A percentile compares a stretch with the other conserved stretches of the same genome.
phyloP scores from a whole-genome alignment of 192 early-diverging fungal genomes.

The Podila epicladia region DNA sequence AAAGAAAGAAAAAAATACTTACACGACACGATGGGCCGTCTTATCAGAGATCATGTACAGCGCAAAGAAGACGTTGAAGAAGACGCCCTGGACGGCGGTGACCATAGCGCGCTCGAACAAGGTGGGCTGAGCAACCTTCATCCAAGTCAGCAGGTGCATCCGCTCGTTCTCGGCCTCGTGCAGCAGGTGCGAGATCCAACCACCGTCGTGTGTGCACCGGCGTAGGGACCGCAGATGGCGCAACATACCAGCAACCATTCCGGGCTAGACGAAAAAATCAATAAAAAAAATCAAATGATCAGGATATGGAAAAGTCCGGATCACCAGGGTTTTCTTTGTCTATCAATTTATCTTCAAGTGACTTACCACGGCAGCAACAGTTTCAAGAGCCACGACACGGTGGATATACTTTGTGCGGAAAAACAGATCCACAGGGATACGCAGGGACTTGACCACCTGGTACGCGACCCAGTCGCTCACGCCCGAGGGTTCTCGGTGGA shows the following conservation, averaged over 20 bases:
- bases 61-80: conserved; percentile 91
- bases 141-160: conserved; percentile 82
- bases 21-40: conserved; percentile 85
- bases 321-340: not conserved
- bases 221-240: conserved; percentile 84
- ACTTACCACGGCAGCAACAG: conserved; percentile 67
- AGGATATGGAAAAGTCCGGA: conserved; percentile 9
- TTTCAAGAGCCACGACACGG: conserved; percentile 82
- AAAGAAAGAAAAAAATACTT: conserved; percentile 5
- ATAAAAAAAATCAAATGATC: conserved; percentile 46
- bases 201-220: conserved; percentile 82
- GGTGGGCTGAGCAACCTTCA: conserved; percentile 73
- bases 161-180: conserved; percentile 95
- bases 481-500: conserved; percentile 69
- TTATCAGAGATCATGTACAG: conserved; percentile 84
- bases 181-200: conserved; percentile 90
- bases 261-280: conserved; percentile 62
- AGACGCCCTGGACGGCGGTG: conserved; percentile 83
- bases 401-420: conserved; percentile 82
- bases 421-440: conserved; percentile 73
- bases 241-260: conserved; percentile 88
- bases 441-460: conserved; percentile 68
- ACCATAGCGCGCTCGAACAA: conserved; percentile 73
- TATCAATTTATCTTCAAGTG: too few relatives aligned
- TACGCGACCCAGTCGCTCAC: conserved; percentile 72